Evolutionary conservation across 2,329 filamentous ascomycete genomes (phyloP).

Genomic region (Fusarium zealandicum): DNA sequence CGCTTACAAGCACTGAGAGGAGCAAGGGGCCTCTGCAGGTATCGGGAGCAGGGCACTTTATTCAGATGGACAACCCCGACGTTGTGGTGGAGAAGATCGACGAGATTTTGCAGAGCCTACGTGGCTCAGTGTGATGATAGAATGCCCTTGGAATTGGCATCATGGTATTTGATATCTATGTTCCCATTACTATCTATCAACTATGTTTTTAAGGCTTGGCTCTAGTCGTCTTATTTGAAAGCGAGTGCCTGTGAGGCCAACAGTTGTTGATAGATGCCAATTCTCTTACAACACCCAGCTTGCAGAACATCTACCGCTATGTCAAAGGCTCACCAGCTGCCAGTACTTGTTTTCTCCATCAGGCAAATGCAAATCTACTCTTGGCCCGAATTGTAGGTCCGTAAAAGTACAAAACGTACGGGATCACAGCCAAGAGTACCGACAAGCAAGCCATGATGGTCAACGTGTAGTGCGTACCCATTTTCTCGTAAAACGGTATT

Average conservation of each 20-base stretch:
- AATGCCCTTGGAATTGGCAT: no score
- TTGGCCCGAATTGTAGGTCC: constrained; percentile 32
- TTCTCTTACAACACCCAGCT: no score
- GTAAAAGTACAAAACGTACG: constrained; percentile 41
- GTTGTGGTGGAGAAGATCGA: constrained; percentile 47
- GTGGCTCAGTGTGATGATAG: not conserved
- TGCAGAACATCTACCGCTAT: no score
- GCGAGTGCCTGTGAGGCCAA: no score
- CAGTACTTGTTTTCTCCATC: not conserved
- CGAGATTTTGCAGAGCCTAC: constrained; percentile 11
- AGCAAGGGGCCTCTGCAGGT: constrained; percentile 43
- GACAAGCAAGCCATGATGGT: constrained; percentile 45
- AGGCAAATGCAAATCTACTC: constrained; percentile 29
- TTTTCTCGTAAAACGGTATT: constrained; percentile 45
- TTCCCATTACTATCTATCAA: no score
- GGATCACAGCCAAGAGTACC: constrained; percentile 40
- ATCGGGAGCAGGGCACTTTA: constrained; percentile 38
- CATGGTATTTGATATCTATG: no score
- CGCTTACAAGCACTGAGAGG: constrained; percentile 50
- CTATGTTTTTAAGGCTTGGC: no score
- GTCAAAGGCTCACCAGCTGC: no score
- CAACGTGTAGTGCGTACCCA: constrained; percentile 45
- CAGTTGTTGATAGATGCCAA: no score
- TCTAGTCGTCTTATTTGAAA: no score
- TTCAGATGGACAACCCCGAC: constrained; percentile 60